Percentiles rank a stretch among this genome's conserved stretches.
Evolutionary conservation across 2,329 filamentous ascomycete genomes (phyloP).

Genomic region (Aureobasidium melanogenum): DNA sequence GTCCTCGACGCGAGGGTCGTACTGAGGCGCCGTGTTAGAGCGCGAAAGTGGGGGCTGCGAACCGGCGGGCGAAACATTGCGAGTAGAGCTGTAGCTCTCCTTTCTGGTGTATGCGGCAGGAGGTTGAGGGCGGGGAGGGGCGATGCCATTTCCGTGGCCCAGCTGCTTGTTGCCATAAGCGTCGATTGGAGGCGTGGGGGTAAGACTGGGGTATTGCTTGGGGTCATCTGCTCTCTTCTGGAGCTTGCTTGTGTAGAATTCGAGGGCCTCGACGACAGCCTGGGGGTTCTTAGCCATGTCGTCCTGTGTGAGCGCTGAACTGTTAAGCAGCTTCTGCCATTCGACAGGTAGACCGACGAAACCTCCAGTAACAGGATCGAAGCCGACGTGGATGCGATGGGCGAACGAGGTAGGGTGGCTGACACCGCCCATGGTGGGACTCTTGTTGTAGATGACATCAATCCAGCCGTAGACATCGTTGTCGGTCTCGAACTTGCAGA

Average conservation of each 20-base stretch:
- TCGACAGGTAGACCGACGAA: slow-evolving; percentile 91
- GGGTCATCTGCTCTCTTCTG: slow-evolving; percentile 67
- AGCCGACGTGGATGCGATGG: slow-evolving; percentile 93
- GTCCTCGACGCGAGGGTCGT: slow-evolving; percentile 27
- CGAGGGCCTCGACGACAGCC: slow-evolving; percentile 60
- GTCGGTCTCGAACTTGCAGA: slow-evolving; percentile 89
- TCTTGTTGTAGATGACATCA: slow-evolving; percentile 92
- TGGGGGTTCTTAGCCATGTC: slow-evolving; percentile 93
- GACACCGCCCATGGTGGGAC: slow-evolving; percentile 94
- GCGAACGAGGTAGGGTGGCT: slow-evolving; percentile 98
- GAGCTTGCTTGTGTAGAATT: slow-evolving; percentile 74
- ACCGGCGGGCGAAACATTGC: slow-evolving; percentile 11
- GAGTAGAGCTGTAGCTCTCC: slow-evolving; percentile 31
- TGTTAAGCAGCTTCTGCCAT: slow-evolving; percentile 94
- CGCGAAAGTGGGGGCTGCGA: slow-evolving; percentile 10
- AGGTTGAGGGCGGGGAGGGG: slow-evolving; percentile 39
- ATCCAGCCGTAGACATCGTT: slow-evolving; percentile 99
- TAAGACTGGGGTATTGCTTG: slow-evolving; percentile 57
- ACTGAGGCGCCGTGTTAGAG: slow-evolving; percentile 26
- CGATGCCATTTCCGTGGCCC: slow-evolving; percentile 38
- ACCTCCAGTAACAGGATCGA: slow-evolving; percentile 88
- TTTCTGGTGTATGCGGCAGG: slow-evolving; percentile 33
- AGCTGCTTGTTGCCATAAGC: slow-evolving; percentile 39
- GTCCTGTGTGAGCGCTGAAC: slow-evolving; percentile 94
- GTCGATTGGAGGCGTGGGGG: slow-evolving; percentile 54